A percentile compares a stretch with the other conserved stretches of the same genome.
Evolutionary conservation across 225 moss, liverwort and hornwort species (phyloP).

Genomic region (Thuidium tamariscinum): DNA sequence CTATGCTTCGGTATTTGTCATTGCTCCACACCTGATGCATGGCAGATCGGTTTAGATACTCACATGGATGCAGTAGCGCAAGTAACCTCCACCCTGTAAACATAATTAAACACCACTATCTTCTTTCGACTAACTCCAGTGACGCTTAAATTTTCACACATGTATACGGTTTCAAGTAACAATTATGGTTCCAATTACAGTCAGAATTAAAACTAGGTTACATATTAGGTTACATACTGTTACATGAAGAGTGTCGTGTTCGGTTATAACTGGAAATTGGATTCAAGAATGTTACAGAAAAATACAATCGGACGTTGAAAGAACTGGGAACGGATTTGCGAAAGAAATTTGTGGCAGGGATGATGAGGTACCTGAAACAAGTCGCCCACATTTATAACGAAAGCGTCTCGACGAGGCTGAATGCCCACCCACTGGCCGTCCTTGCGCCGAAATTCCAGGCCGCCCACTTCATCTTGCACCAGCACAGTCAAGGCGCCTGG

Average conservation of each 20-base stretch:
- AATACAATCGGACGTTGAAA: not conserved
- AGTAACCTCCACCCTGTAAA: not conserved
- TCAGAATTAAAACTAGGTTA: not conserved
- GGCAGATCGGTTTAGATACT: not conserved
- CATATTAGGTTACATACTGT: not conserved
- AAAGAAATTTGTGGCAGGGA: not conserved
- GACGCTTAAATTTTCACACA: not conserved
- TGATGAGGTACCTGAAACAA: slow-evolving; percentile 37
- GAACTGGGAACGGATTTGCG: not conserved
- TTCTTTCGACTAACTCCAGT: not conserved
- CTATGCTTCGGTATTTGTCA: slow-evolving; percentile 43
- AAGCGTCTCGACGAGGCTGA: slow-evolving; percentile 57
- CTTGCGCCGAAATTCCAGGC: slow-evolving; percentile 62
- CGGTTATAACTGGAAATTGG: too few relatives aligned
- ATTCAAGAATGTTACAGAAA: too few relatives aligned
- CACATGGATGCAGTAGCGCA: not conserved
- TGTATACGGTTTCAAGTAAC: not conserved
- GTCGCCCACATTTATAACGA: slow-evolving; percentile 68
- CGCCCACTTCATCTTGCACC: slow-evolving; percentile 82
- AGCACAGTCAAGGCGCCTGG: slow-evolving; percentile 65
- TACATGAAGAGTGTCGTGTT: not conserved
- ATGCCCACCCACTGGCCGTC: slow-evolving; percentile 71
- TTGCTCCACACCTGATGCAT: slow-evolving; percentile 66
- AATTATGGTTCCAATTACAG: not conserved
- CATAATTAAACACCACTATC: too few relatives aligned